Conservation (phyloP, 805 yeast species). For the Saturnispora bothae region DNA sequence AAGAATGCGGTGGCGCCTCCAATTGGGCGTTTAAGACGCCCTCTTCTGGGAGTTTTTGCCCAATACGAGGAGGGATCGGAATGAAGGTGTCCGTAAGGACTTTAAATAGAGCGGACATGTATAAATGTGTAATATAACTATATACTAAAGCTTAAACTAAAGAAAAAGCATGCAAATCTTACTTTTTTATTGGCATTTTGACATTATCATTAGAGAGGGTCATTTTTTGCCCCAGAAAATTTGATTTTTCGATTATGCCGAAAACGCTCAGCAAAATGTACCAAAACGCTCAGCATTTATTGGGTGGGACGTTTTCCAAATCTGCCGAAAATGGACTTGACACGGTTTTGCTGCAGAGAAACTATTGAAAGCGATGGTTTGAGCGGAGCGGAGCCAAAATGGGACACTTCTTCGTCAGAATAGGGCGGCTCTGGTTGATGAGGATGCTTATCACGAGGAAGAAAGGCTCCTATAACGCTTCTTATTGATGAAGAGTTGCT, state of each 20-base stretch:
- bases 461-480: not conserved
- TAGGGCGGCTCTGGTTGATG: too few species aligned
- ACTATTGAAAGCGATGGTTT: not conserved
- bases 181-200: too few species aligned
- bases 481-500: not conserved
- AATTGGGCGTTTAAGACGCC: slow-evolving; percentile 10
- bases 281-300: slow-evolving; percentile 1
- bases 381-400: not conserved
- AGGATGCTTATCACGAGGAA: not conserved
- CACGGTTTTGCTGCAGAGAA: not conserved
- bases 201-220: too few species aligned
- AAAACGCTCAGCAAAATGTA: not conserved
- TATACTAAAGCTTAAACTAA: not conserved
- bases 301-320: not conserved
- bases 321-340: slow-evolving; percentile 4
- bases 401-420: too few species aligned
- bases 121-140: not conserved
- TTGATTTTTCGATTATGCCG: not conserved
- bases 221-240: not conserved
- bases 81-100: slow-evolving; percentile 13
- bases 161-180: too few species aligned
- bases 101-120: not conserved
- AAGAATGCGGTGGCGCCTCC: slow-evolving; percentile 1
- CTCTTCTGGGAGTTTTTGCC: not conserved
- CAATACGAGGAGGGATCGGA: slow-evolving; percentile 11